Conservation (phyloP, 2,329 filamentous ascomycete species). For the Paraphaeosphaeria sporulosa region DNA sequence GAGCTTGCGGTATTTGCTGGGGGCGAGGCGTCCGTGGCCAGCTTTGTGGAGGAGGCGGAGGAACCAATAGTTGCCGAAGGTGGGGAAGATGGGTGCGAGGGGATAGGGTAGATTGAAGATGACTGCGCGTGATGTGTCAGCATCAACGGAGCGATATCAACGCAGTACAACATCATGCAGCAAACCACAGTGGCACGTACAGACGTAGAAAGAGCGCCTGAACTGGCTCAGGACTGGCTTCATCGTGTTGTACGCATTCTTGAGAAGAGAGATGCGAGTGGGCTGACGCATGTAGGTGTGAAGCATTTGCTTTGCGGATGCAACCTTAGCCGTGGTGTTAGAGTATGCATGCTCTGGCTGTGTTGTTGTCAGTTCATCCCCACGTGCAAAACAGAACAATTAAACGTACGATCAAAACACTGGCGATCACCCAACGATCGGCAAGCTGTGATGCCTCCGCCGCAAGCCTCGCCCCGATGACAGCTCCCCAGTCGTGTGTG, state of each 20-base stretch:
- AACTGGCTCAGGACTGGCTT: slow-evolving; percentile 59
- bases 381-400: not conserved
- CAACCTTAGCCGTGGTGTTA: slow-evolving; percentile 52
- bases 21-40: slow-evolving; percentile 41
- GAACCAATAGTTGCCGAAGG: slow-evolving; percentile 59
- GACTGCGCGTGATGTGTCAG: slow-evolving; percentile 29
- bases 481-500: slow-evolving; percentile 64
- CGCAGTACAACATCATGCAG: not conserved
- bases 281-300: slow-evolving; percentile 57
- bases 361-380: not conserved
- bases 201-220: slow-evolving; percentile 62
- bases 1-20: slow-evolving; percentile 23
- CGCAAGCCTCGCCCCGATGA: slow-evolving; percentile 63
- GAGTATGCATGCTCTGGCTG: slow-evolving; percentile 53
- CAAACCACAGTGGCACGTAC: not conserved
- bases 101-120: slow-evolving; percentile 59
- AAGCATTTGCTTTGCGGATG: slow-evolving; percentile 59
- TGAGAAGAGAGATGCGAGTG: slow-evolving; percentile 54
- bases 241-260: slow-evolving; percentile 54
- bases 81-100: slow-evolving; percentile 54
- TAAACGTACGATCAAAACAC: slow-evolving; percentile 60
- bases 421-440: slow-evolving; percentile 63
- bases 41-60: slow-evolving; percentile 52
- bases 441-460: slow-evolving; percentile 64
- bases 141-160: not conserved